Evolutionary conservation across 352 stramenopile species (phyloP), one percentile per base, ranked within the genome.

Genomic region (Phytophthora syringae): DNA sequence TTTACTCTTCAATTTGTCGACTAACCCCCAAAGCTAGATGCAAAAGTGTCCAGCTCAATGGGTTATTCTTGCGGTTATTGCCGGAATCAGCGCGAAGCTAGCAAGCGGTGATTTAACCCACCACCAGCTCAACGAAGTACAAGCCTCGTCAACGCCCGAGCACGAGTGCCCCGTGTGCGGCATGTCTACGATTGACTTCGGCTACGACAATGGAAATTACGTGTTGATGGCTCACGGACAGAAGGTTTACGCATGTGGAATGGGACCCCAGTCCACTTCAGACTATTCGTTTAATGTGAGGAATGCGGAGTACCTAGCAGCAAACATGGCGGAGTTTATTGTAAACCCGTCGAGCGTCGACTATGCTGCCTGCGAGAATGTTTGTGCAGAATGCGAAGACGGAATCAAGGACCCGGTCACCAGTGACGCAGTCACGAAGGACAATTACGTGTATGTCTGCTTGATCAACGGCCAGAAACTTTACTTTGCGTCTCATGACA

Each of bases 391-490:
- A 44, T 86, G 79, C 45, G 45, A 72, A 6, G 64, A 55, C 21
- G 73, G 67, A 40, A 39, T 90, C 30, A 72, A 60, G 11, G 80
- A 90, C 54, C 83, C 80, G 25, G 69, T 92, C 47, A 77, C 77
- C 20, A 80, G 82, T 21, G 70, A 71, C 25, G 50, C 56, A 25
- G 61, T 91, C 39, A 79, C 74, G 6, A 47, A 51, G 12, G 49
- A 67, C 51, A 89, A 84, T 63, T 88, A 71, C 60, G 67, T 80
- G 37, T 86, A 76, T 36, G 70, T 92, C 18, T 92, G 83, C 40
- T 51, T 92, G 30, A 51, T 44, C 21, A 85, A 89, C 21, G 83
- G 79, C 40, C 80, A 92, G 70, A 92, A 90, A 67, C 70, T 92
- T 50, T 92, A 90, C 74, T 92, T 92, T 60, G 75, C 79, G 18